Base-by-base conservation (phyloP, 148 eudicot species). In the Arbutus unedo region DNA sequence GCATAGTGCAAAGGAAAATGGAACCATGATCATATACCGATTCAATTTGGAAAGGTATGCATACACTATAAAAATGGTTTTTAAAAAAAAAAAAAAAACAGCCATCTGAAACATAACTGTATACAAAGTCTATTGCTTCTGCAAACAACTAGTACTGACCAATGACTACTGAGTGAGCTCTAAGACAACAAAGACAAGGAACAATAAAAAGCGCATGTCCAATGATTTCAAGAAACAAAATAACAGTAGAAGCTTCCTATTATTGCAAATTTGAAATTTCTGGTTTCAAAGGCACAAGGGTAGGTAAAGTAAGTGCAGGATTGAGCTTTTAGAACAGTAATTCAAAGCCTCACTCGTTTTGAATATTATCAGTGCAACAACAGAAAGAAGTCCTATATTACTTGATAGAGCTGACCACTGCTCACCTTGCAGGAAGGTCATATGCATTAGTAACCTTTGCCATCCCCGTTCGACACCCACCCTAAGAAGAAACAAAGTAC, bases 401-500 rank as follows among this genome's bases (percentile, higher is more conserved):
- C 14, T 19, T 59, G 49, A 51, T 15, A 75, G 16, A 83, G 51
- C 18, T 53, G 11, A 83, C 43, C 62, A 84, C 44, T 60, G 79
- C 81, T 84, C 80, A 94, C 99, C 99, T 97, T 68, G 99, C 95
- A 76, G 99, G 98, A 90, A 97, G 99, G 84, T 94, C 97, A 86
- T 93, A 91, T 47, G 93, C 99, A 87, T 91, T 92, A 41, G 98
- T 93, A 86, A 94, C 92, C 92, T 97, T 97, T 38, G 99, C 99
- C 99, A 97, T 93, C 70, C 99, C 99, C 19, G 99, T 97, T 82
- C 99, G 89, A 85, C 99, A 97, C 50, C 99, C 99, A 89, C 99
- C 99, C 99, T 97, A 90, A 53, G 72, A 89, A 86, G 77, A 81
- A 57, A 86, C 47, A 45, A 44, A 74, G 76, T 7, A 54, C 50